phyloP scores from a whole-genome alignment of 352 stramenopile species.

The Globisporangium emineosum region DNA sequence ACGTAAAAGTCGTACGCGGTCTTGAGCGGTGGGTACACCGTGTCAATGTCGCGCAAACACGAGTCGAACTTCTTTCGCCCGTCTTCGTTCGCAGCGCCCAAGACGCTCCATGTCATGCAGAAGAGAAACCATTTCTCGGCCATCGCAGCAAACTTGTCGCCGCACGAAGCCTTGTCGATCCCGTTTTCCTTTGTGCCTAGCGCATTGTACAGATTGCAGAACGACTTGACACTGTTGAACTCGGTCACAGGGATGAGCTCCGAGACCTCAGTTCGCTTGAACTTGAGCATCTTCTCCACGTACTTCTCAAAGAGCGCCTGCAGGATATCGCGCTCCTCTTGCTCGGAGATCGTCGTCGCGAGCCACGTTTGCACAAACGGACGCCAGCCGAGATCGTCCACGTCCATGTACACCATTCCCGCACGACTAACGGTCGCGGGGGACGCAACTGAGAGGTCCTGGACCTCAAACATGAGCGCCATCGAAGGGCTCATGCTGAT shows the following conservation, averaged over 20 bases:
- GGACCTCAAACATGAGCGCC: conserved; percentile 94
- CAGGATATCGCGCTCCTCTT: conserved; percentile 71
- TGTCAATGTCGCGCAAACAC: conserved; percentile 91
- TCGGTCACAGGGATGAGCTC: conserved; percentile 77
- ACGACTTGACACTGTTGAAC: conserved; percentile 82
- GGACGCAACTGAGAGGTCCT: conserved; percentile 92
- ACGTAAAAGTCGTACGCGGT: conserved; percentile 94
- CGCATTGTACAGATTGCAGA: conserved; percentile 85
- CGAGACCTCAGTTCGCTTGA: conserved; percentile 56
- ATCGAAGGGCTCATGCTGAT: conserved; percentile 85
- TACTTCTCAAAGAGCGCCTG: conserved; percentile 80
- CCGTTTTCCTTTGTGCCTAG: conserved; percentile 69
- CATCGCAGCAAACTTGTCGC: conserved; percentile 61
- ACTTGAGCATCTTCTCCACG: conserved; percentile 67
- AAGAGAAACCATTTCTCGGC: conserved; percentile 88
- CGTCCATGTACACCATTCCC: conserved; percentile 94
- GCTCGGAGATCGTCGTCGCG: conserved; percentile 47
- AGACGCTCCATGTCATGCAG: conserved; percentile 83
- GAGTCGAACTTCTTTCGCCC: conserved; percentile 82
- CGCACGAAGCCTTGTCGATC: conserved; percentile 53
- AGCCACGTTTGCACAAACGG: conserved; percentile 82
- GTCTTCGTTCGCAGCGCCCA: conserved; percentile 83
- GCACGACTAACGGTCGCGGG: conserved; percentile 92
- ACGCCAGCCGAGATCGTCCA: conserved; percentile 76
- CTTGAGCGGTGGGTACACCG: conserved; percentile 88